Base-by-base conservation (phyloP, 2,329 filamentous ascomycete species). In the Teratosphaeria destructans region DNA sequence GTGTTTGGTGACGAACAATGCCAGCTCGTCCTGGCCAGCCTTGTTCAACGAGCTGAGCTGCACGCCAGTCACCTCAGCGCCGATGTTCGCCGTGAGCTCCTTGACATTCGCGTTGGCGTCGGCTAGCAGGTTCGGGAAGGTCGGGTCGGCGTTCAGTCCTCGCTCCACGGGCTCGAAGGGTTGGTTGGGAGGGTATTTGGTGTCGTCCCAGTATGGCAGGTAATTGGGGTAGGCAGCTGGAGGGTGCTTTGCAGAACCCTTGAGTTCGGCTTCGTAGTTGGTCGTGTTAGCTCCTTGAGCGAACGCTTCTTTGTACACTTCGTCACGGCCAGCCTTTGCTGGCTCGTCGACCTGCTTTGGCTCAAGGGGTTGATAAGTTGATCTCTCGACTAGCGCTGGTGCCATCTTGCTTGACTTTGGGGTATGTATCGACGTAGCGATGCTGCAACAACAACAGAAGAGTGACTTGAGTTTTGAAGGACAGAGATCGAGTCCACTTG, bases 11-110 rank as follows among this genome's bases (percentile, higher is more conserved):
- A 91, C 86, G 63, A 87, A 85, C 26, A 86, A 82, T 1, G 89
- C 88, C 5, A 93, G 79, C 71, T 93, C 86, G 67, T 92, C 86
- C 70, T 90, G 90, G 58, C 85, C 88, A 16, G 85, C 83, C 52
- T 84, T 74, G 57, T 77, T 83, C 12, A 93, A 79, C 62, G 81
- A 79, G 74, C 83, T 88, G 34, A 93, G 76, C 73, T 93, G 88
- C 34, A 92, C 76, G 43, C 87, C 87, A 3, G 76, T 78, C 35
- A 93, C 78, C 69, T 91, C 88, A 16, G 86, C 84, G 59, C 89
- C 89, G 64, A 89, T 91, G 54, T 82, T 85, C 1, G 87, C 87
- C 1, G 88, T 90, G 43, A 92, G 74, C 26, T 91, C 78, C 12
- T 76, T 79, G 52, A 85, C 74, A 11, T 76, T 79, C 52, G 85